Base-by-base conservation (phyloP, 2,329 filamentous ascomycete species). In the Erysiphe pulchra region DNA sequence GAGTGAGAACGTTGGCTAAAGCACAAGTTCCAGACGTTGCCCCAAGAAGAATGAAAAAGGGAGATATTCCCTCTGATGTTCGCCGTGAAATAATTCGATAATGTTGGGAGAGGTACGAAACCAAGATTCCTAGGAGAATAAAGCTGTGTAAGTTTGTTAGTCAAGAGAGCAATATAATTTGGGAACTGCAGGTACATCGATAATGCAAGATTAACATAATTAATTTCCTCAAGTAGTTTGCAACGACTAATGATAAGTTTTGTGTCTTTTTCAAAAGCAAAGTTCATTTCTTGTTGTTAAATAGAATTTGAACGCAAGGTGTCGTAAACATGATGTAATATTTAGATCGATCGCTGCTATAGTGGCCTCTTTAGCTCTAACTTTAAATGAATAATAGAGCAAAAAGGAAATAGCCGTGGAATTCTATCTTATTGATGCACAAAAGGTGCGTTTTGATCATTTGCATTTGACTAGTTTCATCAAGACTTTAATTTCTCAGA, bases 91-190 rank as follows among this genome's bases (percentile, higher is more conserved):
- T 82, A 62, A 98, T 95, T 56, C 90, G 84, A 60, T 80, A 73
- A 62, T 95, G 87, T 60, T 98, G 90, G 0, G 90, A 90, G 2
- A 95, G 70, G 64, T 98, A 98, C 32, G 87, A 95, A 48, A 92
- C 65, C 50, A 94, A 68, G 55, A 95, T 86, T 47, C 87, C 87
- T 54, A 92, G 59, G 50, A 95, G 68, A 53, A 95, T 83, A 55
- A 92, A 62, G 43, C 54, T 55, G 44, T 32, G 43, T 36, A 16
- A 47, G 47, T 44, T 17, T n/a, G 28, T 24, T 4, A 24, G n/a
- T 7, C 8, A 16, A 16, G 7, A 8, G 16, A 38, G 17, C 24
- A 6, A 8, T 31, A 10, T 13, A 24, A 17, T 18, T 16, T 34
- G 16, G 9, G 9, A 38, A 20, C 34, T 28, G 16, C 42, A 51